Evolutionary conservation across 1,284 basidiomycete species (phyloP), one percentile per base, ranked within the genome.

Genomic region (Ustilago bromivora): DNA sequence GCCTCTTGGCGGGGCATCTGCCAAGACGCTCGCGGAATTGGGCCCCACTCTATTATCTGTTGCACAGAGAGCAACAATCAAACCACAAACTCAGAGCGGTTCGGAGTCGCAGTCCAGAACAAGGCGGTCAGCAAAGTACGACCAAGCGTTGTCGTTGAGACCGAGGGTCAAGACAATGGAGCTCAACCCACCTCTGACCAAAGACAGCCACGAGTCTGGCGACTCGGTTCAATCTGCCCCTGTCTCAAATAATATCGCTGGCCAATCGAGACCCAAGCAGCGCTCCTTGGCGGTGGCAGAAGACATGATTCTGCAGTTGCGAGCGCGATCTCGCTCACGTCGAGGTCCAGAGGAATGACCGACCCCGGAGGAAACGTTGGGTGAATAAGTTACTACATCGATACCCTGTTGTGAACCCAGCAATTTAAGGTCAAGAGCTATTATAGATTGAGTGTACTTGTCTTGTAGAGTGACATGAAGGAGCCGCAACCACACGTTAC

Each of bases 61-160:
- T 13, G 54, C 67, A 13, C 52, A 60, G 10, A n/a, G 55, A 6
- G 52, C 28, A 13, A 12, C 36, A 11, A 10, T 34, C 3, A 35
- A 61, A 23, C n/a, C 19, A 3, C 52, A 47, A 2, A 47, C 57
- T 36, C 58, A 58, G 15, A 67, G 59, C 40, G 55, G 61, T 32
- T 57, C 40, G 49, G 66, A 67, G 19, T 67, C 66, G 0, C 51
- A 19, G 2, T n/a, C 28, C 19, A 56, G 68, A 52, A 36, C 53
- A 13, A 61, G 57, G 46, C 63, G 69, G 0, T 71, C 69, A 9
- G 58, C 69, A 10, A 71, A 66, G 56, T 71, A 71, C 52, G 69
- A 66, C 8, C 28, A 40, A n/a, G 7, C 32, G 13, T 19, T 19
- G 3, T 7, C n/a, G 9, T 46, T 43, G 15, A 58, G 10, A 23